Conservation (phyloP, 495 filamentous ascomycete species). For the Filosporella fistucella region DNA sequence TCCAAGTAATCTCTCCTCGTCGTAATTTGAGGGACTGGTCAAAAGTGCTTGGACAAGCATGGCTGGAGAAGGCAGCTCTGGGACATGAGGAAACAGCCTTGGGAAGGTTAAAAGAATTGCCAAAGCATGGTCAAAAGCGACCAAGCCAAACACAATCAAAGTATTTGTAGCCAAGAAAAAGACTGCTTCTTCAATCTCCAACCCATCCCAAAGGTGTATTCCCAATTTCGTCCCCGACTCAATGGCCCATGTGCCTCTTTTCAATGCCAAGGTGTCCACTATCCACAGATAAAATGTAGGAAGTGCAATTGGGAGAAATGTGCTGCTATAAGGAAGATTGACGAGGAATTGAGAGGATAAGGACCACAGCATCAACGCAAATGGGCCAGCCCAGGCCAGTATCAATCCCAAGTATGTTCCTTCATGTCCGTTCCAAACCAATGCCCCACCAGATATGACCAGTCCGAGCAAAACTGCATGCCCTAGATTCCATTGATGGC, state of each 20-base stretch:
- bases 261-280: constrained; percentile 58
- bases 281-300: constrained; percentile 66
- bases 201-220: constrained; percentile 49
- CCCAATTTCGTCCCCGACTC: constrained; percentile 55
- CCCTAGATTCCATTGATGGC: constrained; percentile 27
- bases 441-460: constrained; percentile 31
- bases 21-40: constrained; percentile 35
- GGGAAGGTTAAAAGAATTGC: constrained; percentile 54
- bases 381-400: constrained; percentile 58
- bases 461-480: constrained; percentile 33
- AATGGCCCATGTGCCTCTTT: constrained; percentile 63
- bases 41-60: constrained; percentile 42
- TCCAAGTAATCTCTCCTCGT: constrained; percentile 45
- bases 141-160: constrained; percentile 59
- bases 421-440: constrained; percentile 34
- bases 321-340: constrained; percentile 44
- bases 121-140: constrained; percentile 58
- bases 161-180: constrained; percentile 66
- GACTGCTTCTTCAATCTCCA: constrained; percentile 64
- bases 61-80: constrained; percentile 36
- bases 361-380: constrained; percentile 57
- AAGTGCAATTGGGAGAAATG: constrained; percentile 47
- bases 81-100: constrained; percentile 35
- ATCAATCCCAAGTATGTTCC: constrained; percentile 64
- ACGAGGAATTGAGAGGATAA: constrained; percentile 55